These are phyloP conservation scores for Trichoderma sp. DNA, from an alignment of 2,329 filamentous ascomycete genomes.

Conservation along the genomic window DNA sequence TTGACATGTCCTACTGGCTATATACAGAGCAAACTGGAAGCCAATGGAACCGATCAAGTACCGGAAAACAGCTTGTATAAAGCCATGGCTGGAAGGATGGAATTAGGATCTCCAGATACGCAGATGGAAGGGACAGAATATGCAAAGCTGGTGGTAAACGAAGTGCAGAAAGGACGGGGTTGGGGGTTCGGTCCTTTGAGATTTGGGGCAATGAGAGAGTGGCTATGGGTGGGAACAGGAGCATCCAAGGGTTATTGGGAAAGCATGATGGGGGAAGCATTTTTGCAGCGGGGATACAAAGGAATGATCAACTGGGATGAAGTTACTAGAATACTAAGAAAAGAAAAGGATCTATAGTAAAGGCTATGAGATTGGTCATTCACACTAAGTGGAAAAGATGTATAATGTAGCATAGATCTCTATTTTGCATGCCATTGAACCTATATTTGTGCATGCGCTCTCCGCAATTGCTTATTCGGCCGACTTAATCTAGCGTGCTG, in stretches of 20 bases:
- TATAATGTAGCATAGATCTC: too few species aligned
- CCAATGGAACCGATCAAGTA: not conserved
- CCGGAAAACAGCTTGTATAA: constrained; percentile 3
- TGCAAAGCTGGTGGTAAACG: not conserved
- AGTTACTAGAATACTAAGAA: not conserved
- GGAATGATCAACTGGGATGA: not conserved
- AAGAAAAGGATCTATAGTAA: not conserved
- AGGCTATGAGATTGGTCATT: too few species aligned
- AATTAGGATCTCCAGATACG: not conserved
- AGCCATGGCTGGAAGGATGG: constrained; percentile 3
- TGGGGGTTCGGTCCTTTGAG: not conserved
- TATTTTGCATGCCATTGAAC: too few species aligned
- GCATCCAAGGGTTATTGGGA: constrained; percentile 1
- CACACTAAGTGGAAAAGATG: too few species aligned
- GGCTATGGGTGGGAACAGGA: constrained; percentile 11
- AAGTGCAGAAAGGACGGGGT: not conserved
- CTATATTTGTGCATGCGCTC: too few species aligned
- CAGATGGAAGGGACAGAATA: not conserved
- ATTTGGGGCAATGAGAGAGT: constrained; percentile 7
- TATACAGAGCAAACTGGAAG: not conserved
- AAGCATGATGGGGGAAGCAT: not conserved
- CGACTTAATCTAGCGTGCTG: too few species aligned
- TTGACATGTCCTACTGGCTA: not conserved
- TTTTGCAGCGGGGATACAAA: not conserved
- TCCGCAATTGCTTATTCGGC: too few species aligned